Evolutionary conservation across 805 yeast species (phyloP).

Genomic region (Candida sakaeoensis): DNA sequence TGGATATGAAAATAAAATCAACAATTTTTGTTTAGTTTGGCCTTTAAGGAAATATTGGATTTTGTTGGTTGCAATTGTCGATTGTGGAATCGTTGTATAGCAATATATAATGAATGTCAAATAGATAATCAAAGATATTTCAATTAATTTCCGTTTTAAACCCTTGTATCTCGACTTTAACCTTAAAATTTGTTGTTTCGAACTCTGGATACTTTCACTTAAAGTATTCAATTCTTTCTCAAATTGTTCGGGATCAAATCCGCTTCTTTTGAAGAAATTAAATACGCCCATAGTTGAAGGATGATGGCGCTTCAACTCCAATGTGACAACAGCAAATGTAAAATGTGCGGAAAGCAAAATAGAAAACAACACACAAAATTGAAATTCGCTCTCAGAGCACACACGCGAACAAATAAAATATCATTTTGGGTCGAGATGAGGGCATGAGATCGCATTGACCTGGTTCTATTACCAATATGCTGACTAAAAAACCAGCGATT

Average conservation of each 20-base stretch:
- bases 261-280: slow-evolving; percentile 20
- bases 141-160: slow-evolving; percentile 14
- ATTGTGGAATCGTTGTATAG: slow-evolving; percentile 18
- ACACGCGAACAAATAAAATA: no score
- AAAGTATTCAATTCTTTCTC: slow-evolving; percentile 32
- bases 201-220: slow-evolving; percentile 23
- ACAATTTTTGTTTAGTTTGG: slow-evolving; percentile 19
- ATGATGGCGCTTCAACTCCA: no score
- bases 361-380: no score
- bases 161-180: slow-evolving; percentile 15
- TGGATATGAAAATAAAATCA: slow-evolving; percentile 23
- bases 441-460: no score
- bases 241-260: slow-evolving; percentile 28
- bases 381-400: no score
- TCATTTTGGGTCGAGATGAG: no score
- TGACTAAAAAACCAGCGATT: no score
- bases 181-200: slow-evolving; percentile 22
- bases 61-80: slow-evolving; percentile 12
- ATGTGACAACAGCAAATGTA: no score
- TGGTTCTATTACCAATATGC: no score
- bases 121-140: slow-evolving; percentile 20
- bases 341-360: not conserved
- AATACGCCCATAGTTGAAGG: slow-evolving; percentile 36
- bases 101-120: slow-evolving; percentile 18
- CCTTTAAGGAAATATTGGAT: slow-evolving; percentile 22